phyloP scores from a whole-genome alignment of 2,329 filamentous ascomycete genomes.

The Ophiognomonia clavigignenti-juglandacearum region DNA sequence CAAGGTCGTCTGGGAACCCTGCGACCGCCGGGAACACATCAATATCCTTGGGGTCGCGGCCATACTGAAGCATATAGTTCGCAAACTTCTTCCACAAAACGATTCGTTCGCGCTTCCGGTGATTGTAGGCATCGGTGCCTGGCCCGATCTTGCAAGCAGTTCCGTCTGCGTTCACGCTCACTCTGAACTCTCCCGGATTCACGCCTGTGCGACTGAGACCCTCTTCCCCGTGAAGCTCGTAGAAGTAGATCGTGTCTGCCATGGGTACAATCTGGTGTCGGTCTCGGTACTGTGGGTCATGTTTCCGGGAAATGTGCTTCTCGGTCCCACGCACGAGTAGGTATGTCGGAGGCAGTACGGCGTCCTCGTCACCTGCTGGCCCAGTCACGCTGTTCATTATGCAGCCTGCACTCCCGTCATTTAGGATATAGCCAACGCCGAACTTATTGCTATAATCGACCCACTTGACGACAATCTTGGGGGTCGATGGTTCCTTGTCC shows the following conservation, averaged over 20 bases:
- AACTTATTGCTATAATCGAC: slow-evolving; percentile 88
- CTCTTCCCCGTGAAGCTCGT: slow-evolving; percentile 62
- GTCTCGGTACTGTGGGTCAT: slow-evolving; percentile 51
- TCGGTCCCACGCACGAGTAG: slow-evolving; percentile 69
- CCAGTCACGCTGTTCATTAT: slow-evolving; percentile 54
- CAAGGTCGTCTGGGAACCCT: slow-evolving; percentile 51
- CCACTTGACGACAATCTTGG: slow-evolving; percentile 71
- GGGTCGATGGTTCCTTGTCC: slow-evolving; percentile 48
- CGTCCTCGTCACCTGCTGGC: slow-evolving; percentile 42
- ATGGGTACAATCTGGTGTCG: slow-evolving; percentile 61
- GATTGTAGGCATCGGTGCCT: slow-evolving; percentile 61
- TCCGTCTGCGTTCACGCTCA: slow-evolving; percentile 51
- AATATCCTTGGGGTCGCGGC: slow-evolving; percentile 13
- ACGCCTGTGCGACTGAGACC: slow-evolving; percentile 62
- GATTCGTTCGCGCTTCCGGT: slow-evolving; percentile 60
- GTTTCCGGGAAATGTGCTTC: slow-evolving; percentile 59
- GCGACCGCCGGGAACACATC: slow-evolving; percentile 25
- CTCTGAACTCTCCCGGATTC: slow-evolving; percentile 56
- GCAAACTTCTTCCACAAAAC: slow-evolving; percentile 70
- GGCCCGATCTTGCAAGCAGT: slow-evolving; percentile 55
- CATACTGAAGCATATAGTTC: slow-evolving; percentile 59
- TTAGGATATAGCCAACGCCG: slow-evolving; percentile 77
- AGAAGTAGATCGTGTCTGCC: slow-evolving; percentile 63
- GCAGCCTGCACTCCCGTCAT: slow-evolving; percentile 75
- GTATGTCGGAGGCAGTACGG: slow-evolving; percentile 62